Percentiles rank a stretch among this genome's conserved stretches.
Evolutionary conservation across 1,284 basidiomycete species (phyloP).

Genomic region (Cryptococcus maquisensis): DNA sequence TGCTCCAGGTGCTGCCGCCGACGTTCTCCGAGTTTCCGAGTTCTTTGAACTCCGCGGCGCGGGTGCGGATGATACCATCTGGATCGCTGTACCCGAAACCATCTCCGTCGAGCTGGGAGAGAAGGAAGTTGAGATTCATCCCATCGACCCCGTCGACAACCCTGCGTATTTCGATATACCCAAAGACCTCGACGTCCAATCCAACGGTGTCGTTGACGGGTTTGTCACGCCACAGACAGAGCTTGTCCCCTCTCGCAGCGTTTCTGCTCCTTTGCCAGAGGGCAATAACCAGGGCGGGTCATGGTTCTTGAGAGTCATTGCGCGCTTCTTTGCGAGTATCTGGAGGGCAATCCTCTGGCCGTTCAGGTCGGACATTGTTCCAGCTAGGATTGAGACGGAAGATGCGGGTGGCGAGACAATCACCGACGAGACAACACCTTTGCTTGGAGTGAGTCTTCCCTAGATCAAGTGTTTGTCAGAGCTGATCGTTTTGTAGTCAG

Average conservation of each 20-base stretch:
- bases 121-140: constrained; percentile 5
- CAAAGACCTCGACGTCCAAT: neutral
- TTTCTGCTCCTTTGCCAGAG: neutral
- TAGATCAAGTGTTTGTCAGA: neutral
- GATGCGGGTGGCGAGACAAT: neutral
- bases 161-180: neutral
- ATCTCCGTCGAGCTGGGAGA: constrained; percentile 6
- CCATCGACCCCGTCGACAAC: neutral
- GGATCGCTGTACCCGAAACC: constrained; percentile 11
- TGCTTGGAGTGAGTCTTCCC: neutral
- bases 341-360: constrained; percentile 12
- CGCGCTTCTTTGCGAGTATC: constrained; percentile 9
- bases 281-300: neutral
- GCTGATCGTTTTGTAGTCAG: neutral
- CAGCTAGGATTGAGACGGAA: neutral
- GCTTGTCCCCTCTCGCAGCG: neutral
- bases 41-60: constrained; percentile 8
- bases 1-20: constrained; percentile 1
- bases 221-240: neutral
- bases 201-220: neutral
- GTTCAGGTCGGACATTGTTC: constrained; percentile 2
- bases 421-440: constrained; percentile 13
- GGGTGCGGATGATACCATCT: constrained; percentile 6
- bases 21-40: constrained; percentile 1
- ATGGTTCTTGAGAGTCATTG: constrained; percentile 11